Evolutionary conservation across 1,284 basidiomycete genomes (phyloP).

Genomic region (Ganoderma resinaceum): DNA sequence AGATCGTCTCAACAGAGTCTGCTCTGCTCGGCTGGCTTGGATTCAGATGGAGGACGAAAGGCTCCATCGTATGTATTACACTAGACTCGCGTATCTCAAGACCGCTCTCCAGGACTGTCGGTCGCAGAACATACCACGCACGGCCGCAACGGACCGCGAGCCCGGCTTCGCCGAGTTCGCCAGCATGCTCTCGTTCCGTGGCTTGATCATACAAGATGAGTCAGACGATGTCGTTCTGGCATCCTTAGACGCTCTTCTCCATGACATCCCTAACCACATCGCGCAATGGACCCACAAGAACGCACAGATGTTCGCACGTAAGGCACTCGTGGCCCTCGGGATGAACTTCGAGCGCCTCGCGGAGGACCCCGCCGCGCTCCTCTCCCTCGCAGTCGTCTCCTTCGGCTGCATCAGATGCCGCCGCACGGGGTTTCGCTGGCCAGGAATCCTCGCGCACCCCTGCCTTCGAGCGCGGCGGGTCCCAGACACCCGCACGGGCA

Average conservation of each 20-base stretch:
- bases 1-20: background rate
- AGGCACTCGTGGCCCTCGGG: background rate
- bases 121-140: background rate
- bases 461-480: background rate
- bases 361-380: background rate
- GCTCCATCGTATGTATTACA: background rate
- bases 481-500: background rate
- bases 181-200: background rate
- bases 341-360: background rate
- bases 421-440: background rate
- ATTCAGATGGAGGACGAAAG: constrained; percentile 1
- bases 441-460: background rate
- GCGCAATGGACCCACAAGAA: background rate
- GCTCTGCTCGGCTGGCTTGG: background rate
- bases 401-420: background rate
- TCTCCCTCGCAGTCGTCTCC: constrained; percentile 4
- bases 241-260: background rate
- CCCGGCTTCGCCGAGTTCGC: constrained; percentile 1
- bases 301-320: background rate
- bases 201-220: background rate
- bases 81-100: background rate
- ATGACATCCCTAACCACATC: background rate
- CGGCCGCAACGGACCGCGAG: background rate
- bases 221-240: background rate
- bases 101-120: background rate